Conservation (phyloP, 139 green algal species). For the Volvox reticuliferus region DNA sequence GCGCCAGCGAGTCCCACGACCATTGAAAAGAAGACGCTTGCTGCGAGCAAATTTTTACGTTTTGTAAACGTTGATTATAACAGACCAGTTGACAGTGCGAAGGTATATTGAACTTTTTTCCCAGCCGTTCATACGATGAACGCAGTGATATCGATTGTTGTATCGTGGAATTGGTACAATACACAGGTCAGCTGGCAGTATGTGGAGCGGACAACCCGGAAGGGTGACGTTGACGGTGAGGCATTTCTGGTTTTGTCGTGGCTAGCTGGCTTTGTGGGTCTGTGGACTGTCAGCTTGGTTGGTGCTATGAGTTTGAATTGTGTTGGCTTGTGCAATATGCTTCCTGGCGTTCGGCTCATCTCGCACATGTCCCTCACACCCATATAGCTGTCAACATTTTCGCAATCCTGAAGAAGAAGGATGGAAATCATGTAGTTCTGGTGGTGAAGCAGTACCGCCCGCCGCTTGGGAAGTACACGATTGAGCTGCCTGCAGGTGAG, state of each 20-base stretch:
- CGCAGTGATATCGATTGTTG: background rate
- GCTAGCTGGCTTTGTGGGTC: too few relatives aligned
- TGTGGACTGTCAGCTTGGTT: too few relatives aligned
- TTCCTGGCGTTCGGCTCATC: background rate
- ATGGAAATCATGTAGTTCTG: conserved; percentile 26
- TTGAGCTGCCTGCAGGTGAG: conserved; percentile 41
- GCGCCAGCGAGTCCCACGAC: background rate
- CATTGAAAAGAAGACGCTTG: conserved; percentile 28
- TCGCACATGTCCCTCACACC: background rate
- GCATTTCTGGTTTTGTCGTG: background rate
- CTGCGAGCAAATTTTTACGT: conserved; percentile 27
- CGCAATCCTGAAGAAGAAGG: conserved; percentile 32
- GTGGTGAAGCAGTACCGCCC: conserved; percentile 43
- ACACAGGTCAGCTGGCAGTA: conserved; percentile 36
- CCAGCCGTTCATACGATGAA: background rate
- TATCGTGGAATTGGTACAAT: background rate
- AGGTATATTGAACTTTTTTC: background rate
- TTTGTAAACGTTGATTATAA: conserved; percentile 43
- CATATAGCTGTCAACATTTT: conserved; percentile 46
- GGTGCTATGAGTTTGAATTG: too few relatives aligned
- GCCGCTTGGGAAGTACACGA: conserved; percentile 29
- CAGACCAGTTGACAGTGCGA: conserved; percentile 6
- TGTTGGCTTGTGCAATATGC: background rate
- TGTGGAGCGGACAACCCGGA: conserved; percentile 42
- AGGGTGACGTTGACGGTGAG: conserved; percentile 39